Percentiles rank a stretch among this genome's conserved stretches.
These are phyloP conservation scores for Volutella citrinella DNA, from an alignment of 2,329 filamentous ascomycete species.

Conservation along the genomic window DNA sequence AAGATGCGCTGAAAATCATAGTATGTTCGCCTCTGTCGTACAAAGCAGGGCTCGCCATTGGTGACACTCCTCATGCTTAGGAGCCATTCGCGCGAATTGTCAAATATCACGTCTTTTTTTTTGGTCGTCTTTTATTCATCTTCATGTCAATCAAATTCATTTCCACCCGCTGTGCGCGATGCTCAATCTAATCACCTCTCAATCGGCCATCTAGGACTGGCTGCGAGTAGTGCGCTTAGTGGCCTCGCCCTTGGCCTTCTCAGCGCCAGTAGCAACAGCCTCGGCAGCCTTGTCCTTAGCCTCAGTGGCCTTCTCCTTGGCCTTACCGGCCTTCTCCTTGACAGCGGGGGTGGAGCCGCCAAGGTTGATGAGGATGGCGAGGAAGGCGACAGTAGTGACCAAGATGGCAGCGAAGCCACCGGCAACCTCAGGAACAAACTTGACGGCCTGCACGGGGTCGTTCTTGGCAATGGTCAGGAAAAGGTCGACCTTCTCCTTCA, in stretches of 20 bases:
- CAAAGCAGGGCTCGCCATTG: too few relatives aligned
- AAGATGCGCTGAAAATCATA: too few relatives aligned
- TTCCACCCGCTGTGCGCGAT: too few relatives aligned
- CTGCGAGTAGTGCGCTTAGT: slow-evolving; percentile 59
- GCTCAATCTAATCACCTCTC: too few relatives aligned
- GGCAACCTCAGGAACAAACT: slow-evolving; percentile 88
- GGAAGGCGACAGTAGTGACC: slow-evolving; percentile 66
- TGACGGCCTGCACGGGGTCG: slow-evolving; percentile 79
- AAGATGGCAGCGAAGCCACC: slow-evolving; percentile 71
- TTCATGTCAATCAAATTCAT: too few relatives aligned
- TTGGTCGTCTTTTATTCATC: too few relatives aligned
- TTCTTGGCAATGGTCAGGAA: slow-evolving; percentile 82
- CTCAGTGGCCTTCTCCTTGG: slow-evolving; percentile 70
- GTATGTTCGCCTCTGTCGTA: too few relatives aligned
- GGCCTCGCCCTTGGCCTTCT: slow-evolving; percentile 72
- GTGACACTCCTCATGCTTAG: too few relatives aligned
- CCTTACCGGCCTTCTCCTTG: slow-evolving; percentile 67
- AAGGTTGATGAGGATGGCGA: slow-evolving; percentile 64
- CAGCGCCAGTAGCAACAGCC: slow-evolving; percentile 59
- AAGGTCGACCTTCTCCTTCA: slow-evolving; percentile 90
- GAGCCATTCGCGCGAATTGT: too few relatives aligned
- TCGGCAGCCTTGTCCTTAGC: slow-evolving; percentile 65
- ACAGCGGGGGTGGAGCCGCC: slow-evolving; percentile 65
- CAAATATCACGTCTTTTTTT: too few relatives aligned
- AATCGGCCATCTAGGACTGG: slow-evolving; percentile 54